These are phyloP conservation scores for Setaria viridis DNA, from an alignment of 202 grass and related monocot species.

Conservation along the genomic window DNA sequence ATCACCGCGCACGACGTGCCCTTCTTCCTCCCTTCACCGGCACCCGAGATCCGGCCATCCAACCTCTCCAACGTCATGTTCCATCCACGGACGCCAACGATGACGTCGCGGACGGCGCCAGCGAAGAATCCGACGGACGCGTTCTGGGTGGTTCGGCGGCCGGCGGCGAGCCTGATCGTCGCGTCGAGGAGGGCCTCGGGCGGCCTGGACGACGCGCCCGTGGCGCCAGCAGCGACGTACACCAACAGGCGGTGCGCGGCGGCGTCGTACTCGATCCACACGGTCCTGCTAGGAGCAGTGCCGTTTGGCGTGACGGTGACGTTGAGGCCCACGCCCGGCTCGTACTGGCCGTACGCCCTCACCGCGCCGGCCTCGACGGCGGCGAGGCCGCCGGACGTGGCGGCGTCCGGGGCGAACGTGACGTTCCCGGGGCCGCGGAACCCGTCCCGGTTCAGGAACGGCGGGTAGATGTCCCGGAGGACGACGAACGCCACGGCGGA, in stretches of 20 bases:
- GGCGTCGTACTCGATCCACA: constrained; percentile 46
- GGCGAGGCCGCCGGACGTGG: not conserved
- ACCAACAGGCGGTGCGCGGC: constrained; percentile 8
- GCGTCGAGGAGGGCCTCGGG: not conserved
- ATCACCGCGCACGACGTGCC: not conserved
- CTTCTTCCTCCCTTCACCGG: not conserved
- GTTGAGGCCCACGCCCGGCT: constrained; percentile 33
- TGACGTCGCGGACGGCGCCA: not conserved
- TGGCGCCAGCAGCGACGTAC: not conserved
- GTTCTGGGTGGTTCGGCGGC: not conserved
- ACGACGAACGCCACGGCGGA: constrained; percentile 18
- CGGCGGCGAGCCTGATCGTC: not conserved
- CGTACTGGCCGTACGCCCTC: constrained; percentile 3
- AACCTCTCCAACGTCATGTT: not conserved
- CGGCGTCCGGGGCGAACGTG: not conserved
- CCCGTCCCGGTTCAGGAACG: not conserved
- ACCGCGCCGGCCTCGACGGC: constrained; percentile 22
- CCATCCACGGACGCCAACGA: not conserved
- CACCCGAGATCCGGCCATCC: not conserved
- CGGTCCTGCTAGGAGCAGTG: not conserved
- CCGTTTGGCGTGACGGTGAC: constrained; percentile 33
- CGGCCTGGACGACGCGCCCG: not conserved
- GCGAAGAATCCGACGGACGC: constrained; percentile 19
- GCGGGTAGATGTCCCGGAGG: constrained; percentile 23
- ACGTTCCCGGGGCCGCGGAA: not conserved